Conservation (phyloP, 495 filamentous ascomycete genomes). For the Xylaria bambusicola region DNA sequence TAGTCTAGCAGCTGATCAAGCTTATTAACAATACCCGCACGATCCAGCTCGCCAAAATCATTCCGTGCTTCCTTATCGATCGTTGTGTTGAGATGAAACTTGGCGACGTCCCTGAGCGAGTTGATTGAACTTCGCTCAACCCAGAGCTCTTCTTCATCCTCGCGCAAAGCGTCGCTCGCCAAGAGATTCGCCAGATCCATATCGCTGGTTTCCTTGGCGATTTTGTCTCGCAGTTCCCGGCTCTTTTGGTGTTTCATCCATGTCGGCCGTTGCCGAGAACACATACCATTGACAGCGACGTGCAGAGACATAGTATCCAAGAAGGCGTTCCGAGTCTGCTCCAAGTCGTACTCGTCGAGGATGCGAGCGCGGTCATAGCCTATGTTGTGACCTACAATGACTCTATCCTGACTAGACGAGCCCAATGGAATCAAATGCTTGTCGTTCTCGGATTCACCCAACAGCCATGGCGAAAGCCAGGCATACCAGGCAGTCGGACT, state of each 20-base stretch:
- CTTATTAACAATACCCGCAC: constrained; percentile 64
- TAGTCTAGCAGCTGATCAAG: constrained; percentile 88
- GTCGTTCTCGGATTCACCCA: constrained; percentile 76
- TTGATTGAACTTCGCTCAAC: constrained; percentile 92
- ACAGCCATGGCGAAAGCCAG: constrained; percentile 94
- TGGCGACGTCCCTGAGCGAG: constrained; percentile 91
- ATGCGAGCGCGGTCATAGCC: constrained; percentile 92
- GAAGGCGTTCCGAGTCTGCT: constrained; percentile 82
- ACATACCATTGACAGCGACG: constrained; percentile 98
- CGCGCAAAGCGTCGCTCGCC: constrained; percentile 62
- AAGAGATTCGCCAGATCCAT: constrained; percentile 72
- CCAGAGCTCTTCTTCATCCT: constrained; percentile 94
- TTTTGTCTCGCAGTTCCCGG: constrained; percentile 78
- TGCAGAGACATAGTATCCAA: constrained; percentile 98
- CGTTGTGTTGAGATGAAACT: constrained; percentile 89
- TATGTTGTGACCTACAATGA: constrained; percentile 93
- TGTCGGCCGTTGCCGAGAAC: constrained; percentile 89
- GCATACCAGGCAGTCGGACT: constrained; percentile 91
- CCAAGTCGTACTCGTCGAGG: constrained; percentile 82
- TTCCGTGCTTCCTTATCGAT: constrained; percentile 91
- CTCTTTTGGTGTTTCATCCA: constrained; percentile 97
- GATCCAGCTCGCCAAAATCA: constrained; percentile 80
- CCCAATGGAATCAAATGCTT: constrained; percentile 86
- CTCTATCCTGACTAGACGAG: constrained; percentile 63
- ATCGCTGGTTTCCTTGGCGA: constrained; percentile 68